Evolutionary conservation across 768 basidiomycete genomes (phyloP), one percentile per base, ranked within the genome.

Genomic region (Lactarius trivialis): DNA sequence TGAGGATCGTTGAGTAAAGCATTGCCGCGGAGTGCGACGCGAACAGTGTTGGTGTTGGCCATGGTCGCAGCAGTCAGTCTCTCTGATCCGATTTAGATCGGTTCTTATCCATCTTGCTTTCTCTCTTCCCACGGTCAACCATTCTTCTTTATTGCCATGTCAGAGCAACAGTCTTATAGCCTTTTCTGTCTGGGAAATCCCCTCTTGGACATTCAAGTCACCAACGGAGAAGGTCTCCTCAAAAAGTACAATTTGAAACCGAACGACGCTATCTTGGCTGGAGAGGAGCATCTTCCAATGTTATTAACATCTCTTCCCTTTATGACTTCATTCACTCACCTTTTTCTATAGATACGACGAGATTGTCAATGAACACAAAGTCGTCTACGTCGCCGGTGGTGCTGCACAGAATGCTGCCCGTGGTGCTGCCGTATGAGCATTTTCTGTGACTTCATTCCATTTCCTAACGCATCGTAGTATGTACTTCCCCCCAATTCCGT

Each of bases 401-500:
- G 96, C 97, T 32, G 85, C 92, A 32, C 97, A 99, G 74, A 99
- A 99, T 71, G 85, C 95, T 70, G 95, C 96, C 60, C 90, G 97
- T 55, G 95, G 86, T 67, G 97, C 96, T 68, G 94, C 97, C 50
- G 96, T 97, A 74, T 64, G 93, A 76, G 53, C 51, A 30, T 55
- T 54, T 34, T 56, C 9, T 15, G 19, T 37, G 9, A 37, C 8
- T 11, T 54, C 48, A 34, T 21, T 26, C 33, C 30, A 26, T 36
- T 43, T 56, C 51, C 58, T 65, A 12, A 56, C 67, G 26, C 67
- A 61, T 64, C 49, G 51, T 70, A 98, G 96, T 99, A 98, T 72
- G 79, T 97, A 55, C 84, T 98, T 39, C 95, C 96, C 2, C 81
- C 85, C 11, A 75, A 82, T 55, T 94, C 93, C 12, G 94, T 97